phyloP scores from a whole-genome alignment of 1,284 basidiomycete genomes.

The Tylopilus sp. region DNA sequence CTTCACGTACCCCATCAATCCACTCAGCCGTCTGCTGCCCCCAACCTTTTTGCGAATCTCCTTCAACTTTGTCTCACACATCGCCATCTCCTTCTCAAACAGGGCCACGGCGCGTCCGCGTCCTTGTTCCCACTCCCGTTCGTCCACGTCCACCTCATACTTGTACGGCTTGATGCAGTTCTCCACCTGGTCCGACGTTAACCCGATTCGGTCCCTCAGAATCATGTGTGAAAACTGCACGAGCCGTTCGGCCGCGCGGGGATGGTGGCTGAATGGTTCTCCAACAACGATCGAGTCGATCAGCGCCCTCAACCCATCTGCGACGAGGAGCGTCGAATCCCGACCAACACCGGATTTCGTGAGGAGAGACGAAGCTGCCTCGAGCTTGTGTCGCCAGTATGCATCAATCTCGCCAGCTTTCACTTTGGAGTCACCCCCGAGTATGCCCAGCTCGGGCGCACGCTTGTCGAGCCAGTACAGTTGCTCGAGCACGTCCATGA shows the following conservation, averaged over 20 bases:
- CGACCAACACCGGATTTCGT: slow-evolving; percentile 98
- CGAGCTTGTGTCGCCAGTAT: slow-evolving; percentile 97
- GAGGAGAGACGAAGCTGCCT: slow-evolving; percentile 90
- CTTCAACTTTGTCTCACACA: slow-evolving; percentile 89
- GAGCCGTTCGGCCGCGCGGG: slow-evolving; percentile 88
- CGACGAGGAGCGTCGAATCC: slow-evolving; percentile 94
- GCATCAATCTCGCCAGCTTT: slow-evolving; percentile 87
- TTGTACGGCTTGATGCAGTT: slow-evolving; percentile 99
- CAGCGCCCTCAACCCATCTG: slow-evolving; percentile 90
- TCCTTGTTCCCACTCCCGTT: slow-evolving; percentile 92
- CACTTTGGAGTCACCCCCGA: slow-evolving; percentile 80
- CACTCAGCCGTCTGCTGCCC: slow-evolving; percentile 81
- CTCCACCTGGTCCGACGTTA: slow-evolving; percentile 98
- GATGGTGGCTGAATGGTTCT: slow-evolving; percentile 95
- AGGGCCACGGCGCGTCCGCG: slow-evolving; percentile 80
- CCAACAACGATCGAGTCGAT: slow-evolving; percentile 90
- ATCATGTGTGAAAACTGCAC: slow-evolving; percentile 94
- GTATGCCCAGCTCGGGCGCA: slow-evolving; percentile 77
- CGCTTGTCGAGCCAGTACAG: slow-evolving; percentile 97
- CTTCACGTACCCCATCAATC: slow-evolving; percentile 86
- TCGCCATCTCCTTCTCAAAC: slow-evolving; percentile 85
- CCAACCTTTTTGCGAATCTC: slow-evolving; percentile 92
- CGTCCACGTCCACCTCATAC: slow-evolving; percentile 94
- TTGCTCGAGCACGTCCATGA: slow-evolving; percentile 97
- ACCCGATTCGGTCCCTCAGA: slow-evolving; percentile 89